phyloP scores from a whole-genome alignment of 148 eudicot genomes.

The Tetragonia tetragonoides region DNA sequence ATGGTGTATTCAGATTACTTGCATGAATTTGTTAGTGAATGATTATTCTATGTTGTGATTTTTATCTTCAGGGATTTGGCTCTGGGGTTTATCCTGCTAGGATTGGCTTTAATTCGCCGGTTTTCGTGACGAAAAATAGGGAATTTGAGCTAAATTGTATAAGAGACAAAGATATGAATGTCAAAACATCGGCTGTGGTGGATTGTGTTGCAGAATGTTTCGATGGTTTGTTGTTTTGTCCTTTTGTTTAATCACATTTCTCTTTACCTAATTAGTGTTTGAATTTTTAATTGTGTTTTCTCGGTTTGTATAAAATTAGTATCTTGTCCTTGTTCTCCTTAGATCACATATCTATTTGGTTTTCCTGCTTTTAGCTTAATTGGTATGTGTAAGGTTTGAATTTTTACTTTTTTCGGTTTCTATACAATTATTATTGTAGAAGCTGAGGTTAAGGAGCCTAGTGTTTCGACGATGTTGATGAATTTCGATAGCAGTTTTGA shows the following conservation, averaged over 20 bases:
- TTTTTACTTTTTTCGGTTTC: background rate
- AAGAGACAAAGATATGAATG: conserved; percentile 61
- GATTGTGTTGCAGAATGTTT: conserved; percentile 58
- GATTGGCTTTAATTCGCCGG: conserved; percentile 33
- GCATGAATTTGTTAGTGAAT: background rate
- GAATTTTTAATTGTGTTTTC: no score
- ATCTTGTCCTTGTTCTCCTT: no score
- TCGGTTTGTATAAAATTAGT: no score
- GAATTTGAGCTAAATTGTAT: conserved; percentile 46
- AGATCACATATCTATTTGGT: background rate
- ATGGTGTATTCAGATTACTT: background rate
- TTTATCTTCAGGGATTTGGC: conserved; percentile 39
- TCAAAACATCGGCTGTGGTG: conserved; percentile 43
- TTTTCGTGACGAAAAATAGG: conserved; percentile 24
- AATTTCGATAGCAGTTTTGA: conserved; percentile 75
- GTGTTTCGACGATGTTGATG: conserved; percentile 84
- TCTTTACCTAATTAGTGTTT: background rate
- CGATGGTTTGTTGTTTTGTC: conserved; percentile 40
- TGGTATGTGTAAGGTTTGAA: background rate
- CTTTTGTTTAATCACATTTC: background rate
- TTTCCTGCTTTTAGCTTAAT: background rate
- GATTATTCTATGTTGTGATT: background rate
- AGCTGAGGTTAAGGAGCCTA: conserved; percentile 49
- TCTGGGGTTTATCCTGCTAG: conserved; percentile 31
- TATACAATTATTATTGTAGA: conserved; percentile 32